These are phyloP conservation scores for Capsicum baccatum DNA, from an alignment of 257 asterid species.

Conservation along the genomic window DNA sequence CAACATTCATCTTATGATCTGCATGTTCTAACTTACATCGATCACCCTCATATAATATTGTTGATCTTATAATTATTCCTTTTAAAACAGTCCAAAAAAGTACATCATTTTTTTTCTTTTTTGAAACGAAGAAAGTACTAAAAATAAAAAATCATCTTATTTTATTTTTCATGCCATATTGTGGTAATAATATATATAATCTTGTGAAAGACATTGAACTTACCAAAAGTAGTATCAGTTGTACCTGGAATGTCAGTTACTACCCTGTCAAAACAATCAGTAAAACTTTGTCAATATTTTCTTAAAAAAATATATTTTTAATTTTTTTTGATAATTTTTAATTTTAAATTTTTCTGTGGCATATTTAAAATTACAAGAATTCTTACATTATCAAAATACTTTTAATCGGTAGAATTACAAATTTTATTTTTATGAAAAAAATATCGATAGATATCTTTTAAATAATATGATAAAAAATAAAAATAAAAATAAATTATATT, in stretches of 20 bases:
- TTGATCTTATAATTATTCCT: not conserved
- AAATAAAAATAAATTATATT: not conserved
- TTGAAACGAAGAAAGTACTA: not conserved
- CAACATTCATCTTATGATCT: too few relatives aligned
- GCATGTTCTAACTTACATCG: too few relatives aligned
- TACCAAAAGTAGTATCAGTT: constrained; percentile 84
- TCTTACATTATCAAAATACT: not conserved
- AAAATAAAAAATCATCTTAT: not conserved
- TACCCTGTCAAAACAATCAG: constrained; percentile 40
- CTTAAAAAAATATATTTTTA: too few relatives aligned
- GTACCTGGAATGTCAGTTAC: constrained; percentile 95
- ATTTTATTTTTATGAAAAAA: not conserved
- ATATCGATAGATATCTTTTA: not conserved
- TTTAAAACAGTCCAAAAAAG: too few relatives aligned
- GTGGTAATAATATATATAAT: not conserved
- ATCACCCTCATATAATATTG: not conserved
- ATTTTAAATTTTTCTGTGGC: too few relatives aligned
- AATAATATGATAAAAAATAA: not conserved
- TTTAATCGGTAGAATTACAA: not conserved
- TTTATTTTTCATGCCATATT: not conserved
- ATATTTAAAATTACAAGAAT: too few relatives aligned
- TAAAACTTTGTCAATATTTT: not conserved
- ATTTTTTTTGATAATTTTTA: too few relatives aligned
- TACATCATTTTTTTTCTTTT: too few relatives aligned
- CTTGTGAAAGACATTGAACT: constrained; percentile 32